These are phyloP conservation scores for Globisporangium uncinulatum DNA, from an alignment of 352 stramenopile genomes.

Conservation along the genomic window DNA sequence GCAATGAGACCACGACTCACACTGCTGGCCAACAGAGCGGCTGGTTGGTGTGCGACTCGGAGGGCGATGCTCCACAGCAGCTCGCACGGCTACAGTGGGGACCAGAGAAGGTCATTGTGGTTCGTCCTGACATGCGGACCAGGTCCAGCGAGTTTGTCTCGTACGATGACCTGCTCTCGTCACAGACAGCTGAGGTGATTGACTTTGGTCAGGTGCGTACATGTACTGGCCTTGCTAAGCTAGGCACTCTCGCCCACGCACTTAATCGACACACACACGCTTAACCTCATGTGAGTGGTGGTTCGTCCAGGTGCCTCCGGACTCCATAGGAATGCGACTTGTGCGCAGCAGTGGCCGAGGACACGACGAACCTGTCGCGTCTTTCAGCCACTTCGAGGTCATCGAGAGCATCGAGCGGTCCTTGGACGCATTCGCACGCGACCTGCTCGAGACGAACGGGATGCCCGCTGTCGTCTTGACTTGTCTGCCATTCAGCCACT, in stretches of 20 bases:
- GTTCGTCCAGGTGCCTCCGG: slow-evolving; percentile 1
- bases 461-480: slow-evolving; percentile 4
- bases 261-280: not conserved
- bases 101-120: not conserved
- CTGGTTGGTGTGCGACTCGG: slow-evolving; percentile 4
- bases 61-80: not conserved
- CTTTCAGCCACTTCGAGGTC: slow-evolving; percentile 13
- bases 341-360: not conserved
- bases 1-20: not conserved
- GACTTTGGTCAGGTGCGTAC: not conserved
- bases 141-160: not conserved
- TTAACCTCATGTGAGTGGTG: not conserved
- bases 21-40: not conserved
- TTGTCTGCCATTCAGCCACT: slow-evolving; percentile 10
- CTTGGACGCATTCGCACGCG: not conserved
- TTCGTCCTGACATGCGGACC: not conserved
- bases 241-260: not conserved
- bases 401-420: slow-evolving; percentile 14
- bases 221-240: not conserved
- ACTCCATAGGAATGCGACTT: slow-evolving; percentile 2
- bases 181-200: not conserved
- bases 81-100: not conserved
- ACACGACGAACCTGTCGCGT: not conserved
- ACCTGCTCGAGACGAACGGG: not conserved
- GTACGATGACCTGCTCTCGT: not conserved